Evolutionary conservation across 495 filamentous ascomycete genomes (phyloP).

Genomic region (Penicillium malachiteum): DNA sequence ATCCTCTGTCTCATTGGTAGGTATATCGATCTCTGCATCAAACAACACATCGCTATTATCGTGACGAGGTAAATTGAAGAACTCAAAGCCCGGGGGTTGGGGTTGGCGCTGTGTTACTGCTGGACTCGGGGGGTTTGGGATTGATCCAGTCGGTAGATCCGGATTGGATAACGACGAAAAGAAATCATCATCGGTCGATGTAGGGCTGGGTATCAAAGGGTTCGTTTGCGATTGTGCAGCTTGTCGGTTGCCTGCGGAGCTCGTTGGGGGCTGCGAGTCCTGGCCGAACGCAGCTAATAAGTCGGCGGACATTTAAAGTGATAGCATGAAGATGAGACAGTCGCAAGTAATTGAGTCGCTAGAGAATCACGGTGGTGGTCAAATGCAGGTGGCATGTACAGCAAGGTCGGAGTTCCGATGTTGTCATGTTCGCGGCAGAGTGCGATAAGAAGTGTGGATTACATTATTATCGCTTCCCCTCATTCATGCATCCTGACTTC

Average conservation of each 20-base stretch:
- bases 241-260: conserved; percentile 11
- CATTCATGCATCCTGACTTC: conserved; percentile 11
- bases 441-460: conserved; percentile 24
- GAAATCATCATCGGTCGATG: conserved; percentile 26
- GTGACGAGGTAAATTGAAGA: conserved; percentile 22
- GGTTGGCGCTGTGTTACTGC: conserved; percentile 6
- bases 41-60: conserved; percentile 41
- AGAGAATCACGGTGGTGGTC: neutral
- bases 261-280: conserved; percentile 21
- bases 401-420: conserved; percentile 6
- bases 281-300: conserved; percentile 69
- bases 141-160: conserved; percentile 1
- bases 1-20: conserved; percentile 53
- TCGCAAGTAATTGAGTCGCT: neutral
- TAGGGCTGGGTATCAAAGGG: conserved; percentile 27
- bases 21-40: conserved; percentile 42
- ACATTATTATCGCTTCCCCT: conserved; percentile 21
- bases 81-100: conserved; percentile 11
- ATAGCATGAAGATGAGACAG: conserved; percentile 7
- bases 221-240: conserved; percentile 10
- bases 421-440: conserved; percentile 10
- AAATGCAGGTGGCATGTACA: neutral
- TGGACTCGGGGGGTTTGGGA: neutral
- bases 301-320: conserved; percentile 65
- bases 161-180: conserved; percentile 9